Evolutionary conservation across 2,329 filamentous ascomycete genomes (phyloP).

Genomic region (Aspergillus ochraceus): DNA sequence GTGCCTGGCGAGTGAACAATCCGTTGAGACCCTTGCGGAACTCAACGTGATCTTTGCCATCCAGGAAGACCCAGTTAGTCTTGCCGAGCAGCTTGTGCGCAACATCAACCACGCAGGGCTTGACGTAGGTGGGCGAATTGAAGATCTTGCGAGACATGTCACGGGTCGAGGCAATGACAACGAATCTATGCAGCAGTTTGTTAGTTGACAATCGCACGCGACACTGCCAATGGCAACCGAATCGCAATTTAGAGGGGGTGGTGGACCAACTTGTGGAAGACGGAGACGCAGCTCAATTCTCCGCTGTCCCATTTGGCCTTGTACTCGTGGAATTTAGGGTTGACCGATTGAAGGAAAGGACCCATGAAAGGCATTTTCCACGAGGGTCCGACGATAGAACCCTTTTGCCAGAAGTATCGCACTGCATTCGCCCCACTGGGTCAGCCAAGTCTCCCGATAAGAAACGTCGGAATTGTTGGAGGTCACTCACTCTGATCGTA

Average conservation of each 20-base stretch:
- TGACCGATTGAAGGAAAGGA: conserved; percentile 89
- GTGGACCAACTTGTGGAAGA: conserved; percentile 88
- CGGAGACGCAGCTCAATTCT: conserved; percentile 91
- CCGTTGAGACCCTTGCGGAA: conserved; percentile 96
- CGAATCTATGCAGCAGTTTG: conserved; percentile 61
- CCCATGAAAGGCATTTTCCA: conserved; percentile 87
- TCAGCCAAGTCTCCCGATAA: conserved; percentile 2
- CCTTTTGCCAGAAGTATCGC: conserved; percentile 73
- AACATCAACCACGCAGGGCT: conserved; percentile 93
- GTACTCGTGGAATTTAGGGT: conserved; percentile 90
- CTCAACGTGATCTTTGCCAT: conserved; percentile 91
- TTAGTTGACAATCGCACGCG: background rate
- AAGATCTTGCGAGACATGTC: conserved; percentile 96
- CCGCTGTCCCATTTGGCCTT: conserved; percentile 89
- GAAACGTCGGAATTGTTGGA: background rate
- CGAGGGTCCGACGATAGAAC: conserved; percentile 70
- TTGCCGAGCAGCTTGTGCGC: conserved; percentile 90
- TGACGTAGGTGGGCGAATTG: conserved; percentile 88
- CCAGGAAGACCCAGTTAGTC: conserved; percentile 96
- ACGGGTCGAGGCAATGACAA: conserved; percentile 91
- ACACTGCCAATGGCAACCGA: background rate
- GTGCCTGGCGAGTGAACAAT: conserved; percentile 86
- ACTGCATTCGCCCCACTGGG: conserved; percentile 49
- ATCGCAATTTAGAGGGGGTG: background rate
- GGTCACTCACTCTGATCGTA: conserved; percentile 83